These are phyloP conservation scores for Pythium dissotocum DNA, from an alignment of 352 stramenopile species.

Conservation along the genomic window DNA sequence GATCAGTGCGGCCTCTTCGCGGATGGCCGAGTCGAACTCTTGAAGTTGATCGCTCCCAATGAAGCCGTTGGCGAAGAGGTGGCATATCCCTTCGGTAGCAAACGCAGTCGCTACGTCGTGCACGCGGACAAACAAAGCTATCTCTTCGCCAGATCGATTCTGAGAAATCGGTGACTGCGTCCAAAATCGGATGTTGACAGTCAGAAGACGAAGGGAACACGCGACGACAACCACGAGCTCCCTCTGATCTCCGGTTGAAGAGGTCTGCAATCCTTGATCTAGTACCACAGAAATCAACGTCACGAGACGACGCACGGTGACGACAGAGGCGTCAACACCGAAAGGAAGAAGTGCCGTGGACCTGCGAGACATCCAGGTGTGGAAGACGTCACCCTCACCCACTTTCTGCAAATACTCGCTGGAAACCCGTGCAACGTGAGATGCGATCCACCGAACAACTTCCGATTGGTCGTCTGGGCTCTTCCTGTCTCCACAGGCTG, in stretches of 20 bases:
- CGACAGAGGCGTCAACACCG: neutral
- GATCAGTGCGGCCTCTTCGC: conserved; percentile 2
- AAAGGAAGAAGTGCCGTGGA: neutral
- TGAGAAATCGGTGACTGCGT: neutral
- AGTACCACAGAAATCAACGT: neutral
- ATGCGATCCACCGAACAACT: neutral
- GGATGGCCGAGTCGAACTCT: neutral
- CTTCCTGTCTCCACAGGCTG: neutral
- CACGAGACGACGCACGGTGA: neutral
- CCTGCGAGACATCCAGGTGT: neutral
- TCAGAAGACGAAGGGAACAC: neutral
- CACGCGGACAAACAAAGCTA: neutral
- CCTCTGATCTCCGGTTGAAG: neutral
- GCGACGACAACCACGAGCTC: neutral
- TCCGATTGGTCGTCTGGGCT: neutral
- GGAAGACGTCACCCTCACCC: neutral
- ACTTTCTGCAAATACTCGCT: neutral
- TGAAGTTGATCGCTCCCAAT: neutral
- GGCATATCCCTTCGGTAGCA: neutral
- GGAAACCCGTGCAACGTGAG: neutral
- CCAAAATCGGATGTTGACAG: neutral
- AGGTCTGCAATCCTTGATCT: neutral
- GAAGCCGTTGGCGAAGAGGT: neutral
- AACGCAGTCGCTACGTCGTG: neutral
- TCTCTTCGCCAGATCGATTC: neutral